Base-by-base conservation (phyloP, 148 eudicot species). In the Rhododendron ferrugineum region DNA sequence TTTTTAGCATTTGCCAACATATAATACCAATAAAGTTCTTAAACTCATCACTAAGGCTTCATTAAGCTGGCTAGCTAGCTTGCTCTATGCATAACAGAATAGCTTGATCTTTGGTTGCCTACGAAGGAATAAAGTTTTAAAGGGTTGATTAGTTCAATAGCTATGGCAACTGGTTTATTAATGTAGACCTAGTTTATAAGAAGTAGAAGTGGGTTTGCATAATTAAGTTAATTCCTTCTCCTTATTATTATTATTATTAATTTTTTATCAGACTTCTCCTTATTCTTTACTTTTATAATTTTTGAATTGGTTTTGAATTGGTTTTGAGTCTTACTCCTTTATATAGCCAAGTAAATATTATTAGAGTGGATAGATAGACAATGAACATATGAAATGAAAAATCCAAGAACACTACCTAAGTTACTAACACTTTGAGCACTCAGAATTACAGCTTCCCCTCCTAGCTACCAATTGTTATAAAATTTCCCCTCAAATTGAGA, bases 401-500 rank as follows among this genome's bases (percentile, higher is more conserved):
- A 6, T 62, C 30, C 30, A 62, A 62, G 14, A 64, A n/a, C 30
- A 26, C 15, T 9, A 11, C 72, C n/a, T 6, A 60, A 20, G 2
- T 60, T 40, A 20, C 26, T 60, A 22, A 22, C 66, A 60, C 6
- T 60, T 60, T 52, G 58, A 13, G 58, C 58, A 52, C 58, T 52
- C 6, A 52, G 58, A 52, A 4, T 52, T 52, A 52, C 58, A 52
- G 58, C 20, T 52, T 54, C 58, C 58, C 20, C 5, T 54, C 54
- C 54, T n/a, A n/a, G n/a, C n/a, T 14, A 60, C 9, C 9, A 60
- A 60, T 22, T 60, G 66, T 60, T 9, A 26, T 2, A 64, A 23
- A 23, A 23, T 66, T 66, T 66, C 11, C 90, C 88, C 90, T 87
- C 83, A 89, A 64, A 50, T 86, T 58, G 70, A 74, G 88, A 86